Base-by-base conservation (phyloP, 2,329 filamentous ascomycete genomes). In the Fusarium nelsonii region DNA sequence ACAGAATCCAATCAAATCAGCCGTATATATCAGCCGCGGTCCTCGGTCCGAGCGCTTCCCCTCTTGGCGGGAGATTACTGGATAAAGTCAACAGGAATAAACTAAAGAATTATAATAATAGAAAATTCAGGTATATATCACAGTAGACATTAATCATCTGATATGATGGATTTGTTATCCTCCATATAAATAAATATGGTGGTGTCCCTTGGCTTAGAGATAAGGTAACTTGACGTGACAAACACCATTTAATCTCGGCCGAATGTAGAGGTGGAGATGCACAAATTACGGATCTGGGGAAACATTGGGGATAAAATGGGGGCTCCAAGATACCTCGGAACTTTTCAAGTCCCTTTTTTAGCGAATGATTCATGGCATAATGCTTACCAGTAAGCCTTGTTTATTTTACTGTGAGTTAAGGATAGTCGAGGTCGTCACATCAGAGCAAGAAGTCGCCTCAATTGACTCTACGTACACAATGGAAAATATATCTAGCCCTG, bases 1-100 rank as follows among this genome's bases (percentile, higher is more conserved):
- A 30, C 7, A 3, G n/a, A 51, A 4, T 20, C 14, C 10, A 60
- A 36, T 4, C 20, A 32, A 8, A 60, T 61, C 30, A 61, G 58
- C 58, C 58, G 58, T 52, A 12, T 26, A 53, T 30, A 60, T 61
- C 58, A 61, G 58, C 58, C 58, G 58, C 41, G 55, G 32, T 34
- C 44, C 55, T 61, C 55, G 58, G 58, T 33, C 26, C 55, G 32
- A 37, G 11, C 30, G 30, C 55, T 61, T 20, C 48, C 48, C 48
- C 48, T 37, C 48, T 26, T 36, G 14, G 32, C n/a, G 12, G 34
- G 26, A 23, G 23, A 30, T 40, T 30, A 51, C 23, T 26, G 18
- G 40, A n/a, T 15, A 12, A n/a, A n/a, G 9, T 41, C 39, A 15
- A 41, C 8, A 15, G 39, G 20, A 41, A 41, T 23, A 23, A 41